A percentile compares a stretch with the other conserved stretches of the same genome.
These are phyloP conservation scores for Umbelopsis isabellina DNA, from an alignment of 192 early-diverging fungal genomes.

Conservation along the genomic window DNA sequence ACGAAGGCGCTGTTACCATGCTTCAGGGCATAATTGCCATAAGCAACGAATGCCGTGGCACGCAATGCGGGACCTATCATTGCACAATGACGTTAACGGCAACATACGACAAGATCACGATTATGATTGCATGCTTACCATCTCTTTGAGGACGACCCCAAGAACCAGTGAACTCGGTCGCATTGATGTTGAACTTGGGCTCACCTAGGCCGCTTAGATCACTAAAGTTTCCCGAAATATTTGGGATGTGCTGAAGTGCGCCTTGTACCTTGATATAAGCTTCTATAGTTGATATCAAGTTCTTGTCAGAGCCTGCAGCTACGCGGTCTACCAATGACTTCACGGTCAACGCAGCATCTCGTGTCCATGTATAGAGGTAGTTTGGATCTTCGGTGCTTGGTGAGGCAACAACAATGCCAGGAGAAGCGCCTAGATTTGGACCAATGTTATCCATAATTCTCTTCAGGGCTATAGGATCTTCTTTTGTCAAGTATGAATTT, in stretches of 20 bases:
- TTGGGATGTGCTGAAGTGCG: neutral
- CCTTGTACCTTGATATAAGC: constrained; percentile 9
- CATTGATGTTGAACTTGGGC: constrained; percentile 58
- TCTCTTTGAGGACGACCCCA: constrained; percentile 66
- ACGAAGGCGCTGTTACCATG: constrained; percentile 5
- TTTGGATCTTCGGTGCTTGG: constrained; percentile 1
- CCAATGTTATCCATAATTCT: constrained; percentile 1
- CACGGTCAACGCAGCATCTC: constrained; percentile 7
- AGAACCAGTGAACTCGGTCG: constrained; percentile 33
- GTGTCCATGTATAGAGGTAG: constrained; percentile 15
- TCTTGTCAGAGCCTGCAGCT: neutral
- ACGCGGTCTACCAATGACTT: constrained; percentile 7
- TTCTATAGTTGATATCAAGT: neutral
- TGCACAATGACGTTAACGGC: neutral
- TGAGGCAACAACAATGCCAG: constrained; percentile 3
- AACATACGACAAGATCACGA: neutral
- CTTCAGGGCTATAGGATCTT: neutral
- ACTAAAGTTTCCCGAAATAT: constrained; percentile 13
- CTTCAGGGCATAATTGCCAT: constrained; percentile 28
- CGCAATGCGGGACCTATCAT: constrained; percentile 54
- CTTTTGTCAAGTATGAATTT: neutral
- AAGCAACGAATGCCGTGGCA: constrained; percentile 30
- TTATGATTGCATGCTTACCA: neutral
- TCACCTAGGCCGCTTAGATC: constrained; percentile 48
- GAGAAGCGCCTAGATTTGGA: neutral